Conservation (phyloP, 805 yeast genomes). For the Sugiyamaella qingdaonensis region DNA sequence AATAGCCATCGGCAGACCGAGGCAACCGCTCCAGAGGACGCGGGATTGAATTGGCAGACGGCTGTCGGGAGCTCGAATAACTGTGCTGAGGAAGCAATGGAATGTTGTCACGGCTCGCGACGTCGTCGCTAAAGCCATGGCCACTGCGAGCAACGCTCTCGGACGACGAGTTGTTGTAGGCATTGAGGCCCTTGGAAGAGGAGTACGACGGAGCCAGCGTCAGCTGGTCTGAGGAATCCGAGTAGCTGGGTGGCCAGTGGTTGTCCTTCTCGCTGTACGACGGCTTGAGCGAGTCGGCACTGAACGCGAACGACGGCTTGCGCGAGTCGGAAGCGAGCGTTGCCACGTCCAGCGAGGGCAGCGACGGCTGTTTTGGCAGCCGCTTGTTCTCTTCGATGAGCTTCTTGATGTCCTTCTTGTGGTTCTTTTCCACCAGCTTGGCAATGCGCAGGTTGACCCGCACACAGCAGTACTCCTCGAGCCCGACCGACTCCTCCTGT, state of each 20-base stretch:
- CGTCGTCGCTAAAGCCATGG: neutral
- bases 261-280: neutral
- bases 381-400: conserved; percentile 26
- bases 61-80: neutral
- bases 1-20: too few relatives aligned
- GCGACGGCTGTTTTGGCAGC: conserved; percentile 25
- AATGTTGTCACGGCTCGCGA: neutral
- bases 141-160: neutral
- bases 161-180: neutral
- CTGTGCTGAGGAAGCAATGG: neutral
- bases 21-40: too few relatives aligned
- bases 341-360: conserved; percentile 23
- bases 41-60: too few relatives aligned
- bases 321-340: neutral
- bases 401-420: conserved; percentile 30
- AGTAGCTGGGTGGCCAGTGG: neutral
- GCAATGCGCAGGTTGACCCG: conserved; percentile 57
- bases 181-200: neutral
- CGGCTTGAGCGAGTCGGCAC: neutral
- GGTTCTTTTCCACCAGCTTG: conserved; percentile 42
- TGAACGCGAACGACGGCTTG: neutral
- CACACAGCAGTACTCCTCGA: conserved; percentile 59
- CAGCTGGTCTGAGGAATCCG: neutral
- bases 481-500: conserved; percentile 36
- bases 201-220: conserved; percentile 1